phyloP scores from a whole-genome alignment of 2,329 filamentous ascomycete species.

The Hymenoscyphus occultus region DNA sequence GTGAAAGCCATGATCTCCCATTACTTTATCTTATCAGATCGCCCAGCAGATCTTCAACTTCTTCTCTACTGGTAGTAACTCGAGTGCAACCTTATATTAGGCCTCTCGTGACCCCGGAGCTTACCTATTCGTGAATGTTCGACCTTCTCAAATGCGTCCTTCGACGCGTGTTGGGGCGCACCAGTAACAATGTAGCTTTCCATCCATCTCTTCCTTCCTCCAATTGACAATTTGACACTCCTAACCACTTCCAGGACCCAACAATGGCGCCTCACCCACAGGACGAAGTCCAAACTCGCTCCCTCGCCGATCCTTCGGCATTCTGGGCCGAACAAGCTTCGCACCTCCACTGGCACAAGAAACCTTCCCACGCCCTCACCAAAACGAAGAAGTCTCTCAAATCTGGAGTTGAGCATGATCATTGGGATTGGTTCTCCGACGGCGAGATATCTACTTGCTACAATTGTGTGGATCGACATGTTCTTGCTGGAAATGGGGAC shows the following conservation, averaged over 20 bases:
- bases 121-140: background rate
- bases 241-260: slow-evolving; percentile 2
- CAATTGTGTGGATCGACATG: slow-evolving; percentile 88
- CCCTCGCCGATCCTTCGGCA: slow-evolving; percentile 63
- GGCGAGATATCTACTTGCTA: slow-evolving; percentile 89
- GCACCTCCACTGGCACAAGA: slow-evolving; percentile 76
- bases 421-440: slow-evolving; percentile 88
- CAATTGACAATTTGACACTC: background rate
- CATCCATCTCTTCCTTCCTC: background rate
- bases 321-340: slow-evolving; percentile 78
- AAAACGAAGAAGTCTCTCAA: slow-evolving; percentile 61
- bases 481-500: slow-evolving; percentile 72
- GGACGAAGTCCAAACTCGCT: slow-evolving; percentile 42
- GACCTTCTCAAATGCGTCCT: background rate
- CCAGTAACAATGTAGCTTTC: background rate
- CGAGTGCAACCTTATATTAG: background rate
- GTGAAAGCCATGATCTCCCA: too few species aligned
- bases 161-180: background rate
- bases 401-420: slow-evolving; percentile 61
- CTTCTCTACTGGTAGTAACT: too few species aligned
- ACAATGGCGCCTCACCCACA: slow-evolving; percentile 34
- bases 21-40: too few species aligned
- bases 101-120: background rate
- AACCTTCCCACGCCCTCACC: slow-evolving; percentile 61
- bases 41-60: too few species aligned